Evolutionary conservation across 371 early-diverging fungal species (phyloP), one percentile per base, ranked within the genome.

Genomic region (Rhizopus sp.): DNA sequence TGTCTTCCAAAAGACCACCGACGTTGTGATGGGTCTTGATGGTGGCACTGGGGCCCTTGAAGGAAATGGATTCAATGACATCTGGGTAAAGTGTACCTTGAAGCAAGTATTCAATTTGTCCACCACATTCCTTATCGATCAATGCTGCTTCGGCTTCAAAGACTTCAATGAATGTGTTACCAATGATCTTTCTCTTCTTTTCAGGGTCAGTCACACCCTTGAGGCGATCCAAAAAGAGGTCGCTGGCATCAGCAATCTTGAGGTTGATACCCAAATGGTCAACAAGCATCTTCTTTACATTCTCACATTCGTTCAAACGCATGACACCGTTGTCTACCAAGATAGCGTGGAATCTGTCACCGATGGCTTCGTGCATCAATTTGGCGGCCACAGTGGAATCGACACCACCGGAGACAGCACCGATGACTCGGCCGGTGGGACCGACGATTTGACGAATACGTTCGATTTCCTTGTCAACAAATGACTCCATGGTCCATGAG

Each of bases 21-120:
- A 98, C 98, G 69, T 98, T 98, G 84, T 98, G 98, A 73, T 98
- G 98, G 30, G 98, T 94, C 86, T 98, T 98, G 82, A 98, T 98
- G 62, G 96, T 96, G 17, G 96, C 98, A 64, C 87, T 86, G 42
- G 98, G 98, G 7, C 98, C 98, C 90, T 98, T 98, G 92, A 96
- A 98, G 23, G 95, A 94, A 66, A 98, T 93, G 56, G 90, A 89
- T 82, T 98, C 98, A 66, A 98, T 98, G 52, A 98, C 98, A 80
- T 98, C 98, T 49, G 98, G 98, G 76, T 96, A 98, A 53, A 98
- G 82, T 13, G 98, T 98, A 57, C 98, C 98, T 80, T 96, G 98
- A 57, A 98, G 80, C 67, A 98, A 81, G 73, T 88, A 98, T 75
- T 96, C 93, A 57, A 96, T 88, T 55, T 91, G 81, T 40, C 85